Evolutionary conservation across 768 basidiomycete species (phyloP), one percentile per base, ranked within the genome.

Genomic region (Kwoniella sp.): DNA sequence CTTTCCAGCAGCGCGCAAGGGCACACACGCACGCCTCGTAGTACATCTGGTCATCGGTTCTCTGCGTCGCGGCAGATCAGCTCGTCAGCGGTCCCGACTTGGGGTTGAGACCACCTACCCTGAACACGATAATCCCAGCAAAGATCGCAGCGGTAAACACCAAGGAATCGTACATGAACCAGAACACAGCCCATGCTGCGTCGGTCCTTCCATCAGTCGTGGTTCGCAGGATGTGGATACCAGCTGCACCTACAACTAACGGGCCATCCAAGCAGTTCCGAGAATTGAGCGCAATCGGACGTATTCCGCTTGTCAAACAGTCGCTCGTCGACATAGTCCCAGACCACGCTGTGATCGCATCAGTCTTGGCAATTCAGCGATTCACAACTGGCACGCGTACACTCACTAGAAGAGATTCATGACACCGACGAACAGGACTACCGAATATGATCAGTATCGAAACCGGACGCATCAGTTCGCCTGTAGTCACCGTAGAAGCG

Each of bases 281-380:
- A 76, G 69, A 89, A 93, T 65, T 96, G 91, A 2, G 89, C 88
- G 53, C 88, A 87, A 67, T 93, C 91, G 1, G 89, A 90, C 65
- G 90, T 88, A 66, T 93, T 93, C 23, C 84, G 80, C 78, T 93
- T 93, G 68, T 90, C 88, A 76, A 92, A 95, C 76, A 92, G 89
- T 50, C 87, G 81, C 69, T 96, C 91, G 71, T 96, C 92, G 37
- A 88, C 83, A 38, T 92, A 85, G 68, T 96, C 91, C 91, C 90
- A 93, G 48, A 95, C 80, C 38, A 89, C 88, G 63, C 37, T 38
- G 37, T 36, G 7, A 22, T n/a, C n/a, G n/a, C n/a, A 33, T 33
- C 32, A 33, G n/a, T n/a, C n/a, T n/a, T n/a, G n/a, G n/a, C n/a
- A n/a, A n/a, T n/a, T n/a, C n/a, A n/a, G n/a, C n/a, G n/a, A n/a